Evolutionary conservation across 192 early-diverging fungal genomes (phyloP).

Genomic region (Mortierella alpina): DNA sequence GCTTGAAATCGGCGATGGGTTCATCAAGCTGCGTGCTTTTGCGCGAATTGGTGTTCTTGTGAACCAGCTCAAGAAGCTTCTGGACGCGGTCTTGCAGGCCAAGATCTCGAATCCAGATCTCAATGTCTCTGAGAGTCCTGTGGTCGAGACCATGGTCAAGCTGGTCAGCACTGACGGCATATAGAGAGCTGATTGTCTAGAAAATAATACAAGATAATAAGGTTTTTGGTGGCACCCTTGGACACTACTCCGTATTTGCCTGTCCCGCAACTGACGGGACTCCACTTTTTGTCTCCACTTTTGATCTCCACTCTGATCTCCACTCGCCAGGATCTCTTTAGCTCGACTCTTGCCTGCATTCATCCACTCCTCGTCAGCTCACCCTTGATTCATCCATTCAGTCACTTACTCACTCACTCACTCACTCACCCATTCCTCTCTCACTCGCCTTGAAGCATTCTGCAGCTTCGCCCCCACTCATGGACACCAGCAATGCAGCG

Average conservation of each 20-base stretch:
- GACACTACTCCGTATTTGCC: no score
- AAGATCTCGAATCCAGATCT: constrained; percentile 77
- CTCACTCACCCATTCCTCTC: no score
- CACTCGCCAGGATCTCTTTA: neutral
- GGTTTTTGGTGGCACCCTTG: no score
- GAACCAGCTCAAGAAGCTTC: constrained; percentile 75
- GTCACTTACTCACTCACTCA: neutral
- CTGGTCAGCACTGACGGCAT: constrained; percentile 51
- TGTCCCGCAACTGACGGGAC: no score
- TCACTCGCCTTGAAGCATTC: no score
- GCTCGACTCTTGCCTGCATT: neutral
- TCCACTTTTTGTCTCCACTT: neutral
- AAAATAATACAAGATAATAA: no score
- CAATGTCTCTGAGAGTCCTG: constrained; percentile 54
- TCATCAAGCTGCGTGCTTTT: constrained; percentile 78
- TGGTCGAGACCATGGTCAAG: constrained; percentile 55
- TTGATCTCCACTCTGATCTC: neutral
- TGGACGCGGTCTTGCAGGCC: constrained; percentile 75
- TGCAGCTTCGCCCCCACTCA: no score
- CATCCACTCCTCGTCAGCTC: no score
- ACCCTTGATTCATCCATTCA: neutral
- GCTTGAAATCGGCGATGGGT: constrained; percentile 68
- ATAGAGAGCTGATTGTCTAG: no score
- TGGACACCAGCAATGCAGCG: no score
- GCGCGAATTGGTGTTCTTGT: constrained; percentile 78